phyloP scores from a whole-genome alignment of 352 stramenopile species.

The Globisporangium nagaii region DNA sequence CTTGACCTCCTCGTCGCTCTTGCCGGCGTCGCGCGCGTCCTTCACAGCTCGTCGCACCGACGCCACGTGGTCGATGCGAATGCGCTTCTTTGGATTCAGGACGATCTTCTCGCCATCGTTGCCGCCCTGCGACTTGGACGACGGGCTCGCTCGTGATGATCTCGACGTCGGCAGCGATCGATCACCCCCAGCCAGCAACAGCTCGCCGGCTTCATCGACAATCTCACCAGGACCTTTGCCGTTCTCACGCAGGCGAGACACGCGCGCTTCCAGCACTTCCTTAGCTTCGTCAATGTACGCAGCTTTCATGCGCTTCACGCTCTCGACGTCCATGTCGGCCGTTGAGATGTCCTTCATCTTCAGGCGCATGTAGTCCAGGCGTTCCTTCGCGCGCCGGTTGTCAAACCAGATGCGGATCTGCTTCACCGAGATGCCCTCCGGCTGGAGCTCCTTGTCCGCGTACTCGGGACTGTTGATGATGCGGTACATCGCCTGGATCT shows the following conservation, averaged over 20 bases:
- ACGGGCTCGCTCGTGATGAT: constrained; percentile 25
- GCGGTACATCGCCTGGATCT: constrained; percentile 88
- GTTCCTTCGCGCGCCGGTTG: constrained; percentile 80
- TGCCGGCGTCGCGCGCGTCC: constrained; percentile 65
- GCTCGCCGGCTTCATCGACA: constrained; percentile 75
- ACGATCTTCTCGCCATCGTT: constrained; percentile 16
- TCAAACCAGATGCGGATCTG: constrained; percentile 89
- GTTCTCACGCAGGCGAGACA: constrained; percentile 77
- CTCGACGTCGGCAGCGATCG: constrained; percentile 32
- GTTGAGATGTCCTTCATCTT: constrained; percentile 89
- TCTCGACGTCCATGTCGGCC: constrained; percentile 76
- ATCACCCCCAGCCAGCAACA: constrained; percentile 51
- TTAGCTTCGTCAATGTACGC: constrained; percentile 87
- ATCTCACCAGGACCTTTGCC: constrained; percentile 58
- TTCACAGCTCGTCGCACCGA: constrained; percentile 79
- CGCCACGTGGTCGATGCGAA: constrained; percentile 83
- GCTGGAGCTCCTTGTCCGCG: constrained; percentile 76
- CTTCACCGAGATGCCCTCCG: constrained; percentile 83
- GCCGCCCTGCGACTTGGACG: constrained; percentile 18
- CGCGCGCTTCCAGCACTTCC: constrained; percentile 78
- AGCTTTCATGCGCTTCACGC: constrained; percentile 84
- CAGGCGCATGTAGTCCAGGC: constrained; percentile 83
- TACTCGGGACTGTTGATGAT: constrained; percentile 85
- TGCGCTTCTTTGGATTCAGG: constrained; percentile 65
- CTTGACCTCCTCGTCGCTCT: constrained; percentile 77